Evolutionary conservation across 2,329 filamentous ascomycete species (phyloP).

Genomic region (Fusarium liriodendri): DNA sequence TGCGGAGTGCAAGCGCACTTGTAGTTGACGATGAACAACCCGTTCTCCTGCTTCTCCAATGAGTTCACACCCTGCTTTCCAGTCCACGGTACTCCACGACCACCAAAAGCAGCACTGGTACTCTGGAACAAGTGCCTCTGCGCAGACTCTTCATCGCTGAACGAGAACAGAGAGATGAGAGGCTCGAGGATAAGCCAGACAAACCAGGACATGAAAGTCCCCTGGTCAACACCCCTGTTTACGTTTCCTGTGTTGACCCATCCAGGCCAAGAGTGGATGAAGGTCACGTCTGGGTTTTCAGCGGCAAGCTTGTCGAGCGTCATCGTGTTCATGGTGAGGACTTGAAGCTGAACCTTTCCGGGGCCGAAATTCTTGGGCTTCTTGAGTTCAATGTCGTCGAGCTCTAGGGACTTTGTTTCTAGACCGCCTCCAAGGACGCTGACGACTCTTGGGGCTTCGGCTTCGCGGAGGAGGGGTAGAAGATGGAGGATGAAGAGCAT

Average conservation of each 20-base stretch:
- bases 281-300: conserved; percentile 35
- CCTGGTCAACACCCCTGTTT: conserved; percentile 40
- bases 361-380: conserved; percentile 43
- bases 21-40: conserved; percentile 49
- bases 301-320: conserved; percentile 40
- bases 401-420: conserved; percentile 23
- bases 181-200: conserved; percentile 48
- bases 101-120: conserved; percentile 51
- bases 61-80: conserved; percentile 47
- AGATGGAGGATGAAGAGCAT: conserved; percentile 55
- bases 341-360: conserved; percentile 44
- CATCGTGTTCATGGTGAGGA: conserved; percentile 39
- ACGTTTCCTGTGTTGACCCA: conserved; percentile 45
- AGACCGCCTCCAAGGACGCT: conserved; percentile 41
- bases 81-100: conserved; percentile 47
- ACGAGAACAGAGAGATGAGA: conserved; percentile 43
- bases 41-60: conserved; percentile 36
- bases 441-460: conserved; percentile 43
- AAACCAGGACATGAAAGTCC: conserved; percentile 44
- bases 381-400: conserved; percentile 44
- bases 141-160: conserved; percentile 47
- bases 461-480: conserved; percentile 51
- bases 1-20: conserved; percentile 49
- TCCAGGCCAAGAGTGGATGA: conserved; percentile 46
- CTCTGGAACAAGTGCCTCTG: conserved; percentile 50